Conservation (phyloP, 495 filamentous ascomycete species). For the Neurospora sp. region DNA sequence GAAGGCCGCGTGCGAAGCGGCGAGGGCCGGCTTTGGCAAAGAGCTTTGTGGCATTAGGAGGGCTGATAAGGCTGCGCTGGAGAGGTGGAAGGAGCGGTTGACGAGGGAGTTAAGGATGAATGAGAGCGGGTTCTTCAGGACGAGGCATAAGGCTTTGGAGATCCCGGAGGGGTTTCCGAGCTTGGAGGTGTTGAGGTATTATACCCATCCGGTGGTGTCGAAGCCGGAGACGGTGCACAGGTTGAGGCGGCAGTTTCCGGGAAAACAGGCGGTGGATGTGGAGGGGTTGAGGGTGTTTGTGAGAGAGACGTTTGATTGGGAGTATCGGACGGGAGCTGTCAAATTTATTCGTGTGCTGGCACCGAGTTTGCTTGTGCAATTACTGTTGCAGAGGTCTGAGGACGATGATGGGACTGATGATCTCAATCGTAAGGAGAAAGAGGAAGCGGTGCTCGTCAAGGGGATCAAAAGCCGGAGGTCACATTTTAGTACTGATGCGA, state of each 20-base stretch:
- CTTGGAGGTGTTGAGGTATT: slow-evolving; percentile 67
- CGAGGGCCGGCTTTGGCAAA: slow-evolving; percentile 75
- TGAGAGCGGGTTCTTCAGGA: slow-evolving; percentile 69
- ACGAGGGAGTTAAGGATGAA: slow-evolving; percentile 71
- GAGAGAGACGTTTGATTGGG: slow-evolving; percentile 79
- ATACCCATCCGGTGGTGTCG: slow-evolving; percentile 77
- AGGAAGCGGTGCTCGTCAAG: slow-evolving; percentile 42
- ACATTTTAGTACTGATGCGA: slow-evolving; percentile 64
- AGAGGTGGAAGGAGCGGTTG: slow-evolving; percentile 65
- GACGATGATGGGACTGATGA: slow-evolving; percentile 20
- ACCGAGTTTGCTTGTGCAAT: slow-evolving; percentile 61
- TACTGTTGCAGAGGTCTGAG: slow-evolving; percentile 40
- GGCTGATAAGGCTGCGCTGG: slow-evolving; percentile 40
- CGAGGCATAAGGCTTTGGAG: slow-evolving; percentile 57
- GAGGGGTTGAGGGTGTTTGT: slow-evolving; percentile 60
- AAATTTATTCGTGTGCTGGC: slow-evolving; percentile 79
- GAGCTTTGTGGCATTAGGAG: slow-evolving; percentile 55
- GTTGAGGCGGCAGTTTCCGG: slow-evolving; percentile 46
- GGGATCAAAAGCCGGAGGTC: slow-evolving; percentile 54
- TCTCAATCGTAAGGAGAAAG: slow-evolving; percentile 29
- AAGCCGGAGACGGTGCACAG: slow-evolving; percentile 44
- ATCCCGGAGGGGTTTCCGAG: slow-evolving; percentile 81
- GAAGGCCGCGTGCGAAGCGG: slow-evolving; percentile 81
- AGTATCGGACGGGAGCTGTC: slow-evolving; percentile 60
- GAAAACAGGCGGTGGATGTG: slow-evolving; percentile 58